Percentiles rank a stretch among this genome's conserved stretches.
phyloP scores from a whole-genome alignment of 192 early-diverging fungal genomes.

The Allomyces javanicus region DNA sequence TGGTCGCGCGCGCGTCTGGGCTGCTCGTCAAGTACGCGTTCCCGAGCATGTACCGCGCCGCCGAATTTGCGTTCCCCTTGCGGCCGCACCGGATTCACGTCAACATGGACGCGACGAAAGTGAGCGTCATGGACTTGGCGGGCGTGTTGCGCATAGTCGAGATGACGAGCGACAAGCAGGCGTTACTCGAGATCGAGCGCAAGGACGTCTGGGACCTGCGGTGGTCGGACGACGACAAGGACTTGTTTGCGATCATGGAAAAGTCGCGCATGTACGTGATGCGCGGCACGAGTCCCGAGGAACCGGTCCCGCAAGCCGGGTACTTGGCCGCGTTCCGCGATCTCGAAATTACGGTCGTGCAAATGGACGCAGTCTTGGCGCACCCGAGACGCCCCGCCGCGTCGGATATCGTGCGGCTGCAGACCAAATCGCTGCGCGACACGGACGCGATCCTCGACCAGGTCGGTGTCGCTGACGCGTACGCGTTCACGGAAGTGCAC shows the following conservation, averaged over 20 bases:
- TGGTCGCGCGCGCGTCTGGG: conserved; percentile 28
- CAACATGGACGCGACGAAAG: conserved; percentile 20
- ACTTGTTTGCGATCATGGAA: conserved; percentile 34
- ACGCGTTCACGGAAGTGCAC: conserved; percentile 29
- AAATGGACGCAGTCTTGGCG: conserved; percentile 28
- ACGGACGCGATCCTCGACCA: conserved; percentile 15
- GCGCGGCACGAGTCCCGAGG: conserved; percentile 28
- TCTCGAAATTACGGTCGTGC: conserved; percentile 26
- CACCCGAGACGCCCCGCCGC: conserved; percentile 5
- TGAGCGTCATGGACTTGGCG: conserved; percentile 23
- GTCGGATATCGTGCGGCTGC: conserved; percentile 16
- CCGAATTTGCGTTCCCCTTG: conserved; percentile 18
- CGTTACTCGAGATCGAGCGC: conserved; percentile 26
- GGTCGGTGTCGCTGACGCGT: conserved; percentile 21
- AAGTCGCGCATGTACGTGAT: conserved; percentile 39
- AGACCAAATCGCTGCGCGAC: conserved; percentile 28
- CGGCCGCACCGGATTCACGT: conserved; percentile 15
- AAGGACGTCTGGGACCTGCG: conserved; percentile 39
- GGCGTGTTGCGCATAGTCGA: conserved; percentile 30
- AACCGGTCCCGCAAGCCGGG: conserved; percentile 30
- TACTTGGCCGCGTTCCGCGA: conserved; percentile 24
- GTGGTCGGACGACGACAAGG: conserved; percentile 35
- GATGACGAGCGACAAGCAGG: conserved; percentile 8
- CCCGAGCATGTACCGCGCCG: conserved; percentile 25
- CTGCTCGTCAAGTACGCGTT: conserved; percentile 21